These are phyloP conservation scores for Maudiozyma pseudohumilis DNA, from an alignment of 805 yeast genomes.

Conservation along the genomic window DNA sequence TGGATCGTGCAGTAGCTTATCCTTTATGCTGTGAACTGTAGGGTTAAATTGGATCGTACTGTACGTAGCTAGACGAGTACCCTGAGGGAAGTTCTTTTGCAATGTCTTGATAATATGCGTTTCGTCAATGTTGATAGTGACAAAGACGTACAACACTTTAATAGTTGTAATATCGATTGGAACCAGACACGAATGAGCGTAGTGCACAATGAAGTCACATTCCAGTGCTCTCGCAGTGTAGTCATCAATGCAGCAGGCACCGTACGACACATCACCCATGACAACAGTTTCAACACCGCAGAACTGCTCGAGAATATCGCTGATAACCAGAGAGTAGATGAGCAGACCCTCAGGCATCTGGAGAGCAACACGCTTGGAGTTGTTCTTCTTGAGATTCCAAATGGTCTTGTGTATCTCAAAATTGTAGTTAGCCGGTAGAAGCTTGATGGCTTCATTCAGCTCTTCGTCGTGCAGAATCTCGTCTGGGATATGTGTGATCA, in stretches of 20 bases:
- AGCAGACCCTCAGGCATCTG: slow-evolving; percentile 97
- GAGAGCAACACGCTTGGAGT: slow-evolving; percentile 76
- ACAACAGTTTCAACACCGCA: slow-evolving; percentile 79
- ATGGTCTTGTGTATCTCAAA: slow-evolving; percentile 94
- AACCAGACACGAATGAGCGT: slow-evolving; percentile 94
- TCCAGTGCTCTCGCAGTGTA: slow-evolving; percentile 86
- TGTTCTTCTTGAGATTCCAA: slow-evolving; percentile 74
- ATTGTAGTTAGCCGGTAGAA: slow-evolving; percentile 85
- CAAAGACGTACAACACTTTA: slow-evolving; percentile 90
- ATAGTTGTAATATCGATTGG: slow-evolving; percentile 88
- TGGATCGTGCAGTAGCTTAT: slow-evolving; percentile 42
- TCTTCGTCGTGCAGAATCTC: slow-evolving; percentile 75
- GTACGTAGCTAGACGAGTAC: slow-evolving; percentile 68
- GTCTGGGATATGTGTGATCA: slow-evolving; percentile 78
- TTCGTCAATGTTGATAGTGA: slow-evolving; percentile 83
- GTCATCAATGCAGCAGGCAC: slow-evolving; percentile 97
- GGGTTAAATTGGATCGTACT: slow-evolving; percentile 98
- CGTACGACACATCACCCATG: slow-evolving; percentile 98
- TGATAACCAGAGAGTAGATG: slow-evolving; percentile 77
- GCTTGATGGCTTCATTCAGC: slow-evolving; percentile 69
- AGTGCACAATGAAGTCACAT: slow-evolving; percentile 91
- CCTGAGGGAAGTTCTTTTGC: slow-evolving; percentile 53
- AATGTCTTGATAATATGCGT: slow-evolving; percentile 71
- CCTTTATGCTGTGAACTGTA: slow-evolving; percentile 69
- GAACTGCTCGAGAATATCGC: slow-evolving; percentile 88